Evolutionary conservation across 257 asterid species (phyloP).

Genomic region (Scutellaria minor): DNA sequence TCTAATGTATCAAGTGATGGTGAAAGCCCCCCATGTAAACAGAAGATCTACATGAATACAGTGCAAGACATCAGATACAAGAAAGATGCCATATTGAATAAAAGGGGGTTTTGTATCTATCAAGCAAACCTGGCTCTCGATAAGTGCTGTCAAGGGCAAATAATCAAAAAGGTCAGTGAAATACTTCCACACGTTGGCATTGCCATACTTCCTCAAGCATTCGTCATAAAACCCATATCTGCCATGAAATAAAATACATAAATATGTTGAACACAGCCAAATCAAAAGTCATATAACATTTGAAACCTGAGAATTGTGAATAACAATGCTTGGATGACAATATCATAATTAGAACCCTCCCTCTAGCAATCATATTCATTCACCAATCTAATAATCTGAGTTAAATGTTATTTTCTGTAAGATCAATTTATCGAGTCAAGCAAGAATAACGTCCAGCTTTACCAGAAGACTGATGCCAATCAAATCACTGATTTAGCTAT

Average conservation of each 20-base stretch:
- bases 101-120: constrained; percentile 4
- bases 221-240: constrained; percentile 98
- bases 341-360: neutral
- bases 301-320: constrained; percentile 30
- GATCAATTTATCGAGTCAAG: constrained; percentile 18
- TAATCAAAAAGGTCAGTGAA: constrained; percentile 99
- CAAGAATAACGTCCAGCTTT: neutral
- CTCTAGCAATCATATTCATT: constrained; percentile 13
- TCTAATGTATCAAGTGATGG: constrained; percentile 98
- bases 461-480: constrained; percentile 16
- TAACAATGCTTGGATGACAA: constrained; percentile 23
- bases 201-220: constrained; percentile 98
- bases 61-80: constrained; percentile 31
- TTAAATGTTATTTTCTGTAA: neutral
- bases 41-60: constrained; percentile 66
- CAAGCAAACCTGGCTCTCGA: constrained; percentile 94
- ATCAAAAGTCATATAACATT: constrained; percentile 7
- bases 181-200: constrained; percentile 97
- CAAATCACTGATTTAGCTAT: constrained; percentile 8
- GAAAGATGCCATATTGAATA: constrained; percentile 24
- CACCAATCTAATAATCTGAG: constrained; percentile 20
- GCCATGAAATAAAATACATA: constrained; percentile 41
- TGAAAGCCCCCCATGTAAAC: constrained; percentile 99
- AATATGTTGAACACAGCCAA: constrained; percentile 31
- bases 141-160: constrained; percentile 96